phyloP scores from a whole-genome alignment of 2,329 filamentous ascomycete species.

The Ceratocystis albifundus region DNA sequence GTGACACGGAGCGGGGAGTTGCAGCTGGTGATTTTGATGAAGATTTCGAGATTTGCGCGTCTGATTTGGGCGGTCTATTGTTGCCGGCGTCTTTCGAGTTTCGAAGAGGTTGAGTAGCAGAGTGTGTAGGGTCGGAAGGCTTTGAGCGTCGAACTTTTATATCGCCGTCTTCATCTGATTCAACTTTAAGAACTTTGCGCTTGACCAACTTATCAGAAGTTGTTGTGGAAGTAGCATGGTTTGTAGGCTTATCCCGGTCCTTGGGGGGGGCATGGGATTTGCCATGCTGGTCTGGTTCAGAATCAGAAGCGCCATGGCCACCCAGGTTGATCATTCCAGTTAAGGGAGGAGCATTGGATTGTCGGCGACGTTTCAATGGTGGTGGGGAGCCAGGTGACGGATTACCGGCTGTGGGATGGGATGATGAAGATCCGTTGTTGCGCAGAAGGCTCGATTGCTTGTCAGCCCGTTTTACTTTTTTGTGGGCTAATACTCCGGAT shows the following conservation, averaged over 20 bases:
- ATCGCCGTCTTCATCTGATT: constrained; percentile 49
- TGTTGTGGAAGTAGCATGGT: neutral
- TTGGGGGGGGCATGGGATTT: constrained; percentile 37
- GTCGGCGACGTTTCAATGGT: constrained; percentile 17
- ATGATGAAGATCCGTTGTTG: neutral
- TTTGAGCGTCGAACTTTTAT: constrained; percentile 44
- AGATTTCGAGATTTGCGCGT: constrained; percentile 9
- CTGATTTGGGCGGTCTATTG: constrained; percentile 15
- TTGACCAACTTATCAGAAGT: constrained; percentile 32
- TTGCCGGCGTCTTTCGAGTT: constrained; percentile 13
- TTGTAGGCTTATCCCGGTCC: constrained; percentile 38
- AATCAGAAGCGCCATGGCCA: constrained; percentile 42
- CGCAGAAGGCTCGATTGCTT: constrained; percentile 5
- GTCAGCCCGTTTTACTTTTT: constrained; percentile 18
- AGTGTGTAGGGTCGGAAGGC: constrained; percentile 24
- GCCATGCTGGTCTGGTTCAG: constrained; percentile 39
- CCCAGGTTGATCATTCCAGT: neutral
- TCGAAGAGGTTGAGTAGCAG: neutral
- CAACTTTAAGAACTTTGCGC: constrained; percentile 42
- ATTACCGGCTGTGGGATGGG: neutral
- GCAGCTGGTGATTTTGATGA: constrained; percentile 9
- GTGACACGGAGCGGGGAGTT: constrained; percentile 45
- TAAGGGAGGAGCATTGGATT: constrained; percentile 12
- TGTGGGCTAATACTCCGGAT: constrained; percentile 18
- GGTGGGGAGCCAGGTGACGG: constrained; percentile 17